Conservation (phyloP, 305 asterid genomes). For the Solanum chacoense region DNA sequence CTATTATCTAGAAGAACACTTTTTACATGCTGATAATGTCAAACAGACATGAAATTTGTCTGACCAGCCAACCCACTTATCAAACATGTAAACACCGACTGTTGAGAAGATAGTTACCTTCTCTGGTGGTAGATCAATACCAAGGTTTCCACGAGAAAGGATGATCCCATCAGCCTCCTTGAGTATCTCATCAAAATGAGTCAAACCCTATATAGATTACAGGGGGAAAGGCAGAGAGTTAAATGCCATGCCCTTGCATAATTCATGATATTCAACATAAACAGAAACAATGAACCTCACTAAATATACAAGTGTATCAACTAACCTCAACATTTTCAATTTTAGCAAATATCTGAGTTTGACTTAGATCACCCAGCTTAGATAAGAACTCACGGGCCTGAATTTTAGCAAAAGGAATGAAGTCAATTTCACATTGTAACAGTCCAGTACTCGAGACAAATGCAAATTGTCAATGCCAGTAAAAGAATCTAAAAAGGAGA, state of each 20-base stretch:
- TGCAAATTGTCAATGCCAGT: neutral
- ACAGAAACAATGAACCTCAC: neutral
- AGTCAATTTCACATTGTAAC: neutral
- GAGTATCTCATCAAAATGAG: conserved; percentile 75
- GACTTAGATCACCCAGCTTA: conserved; percentile 77
- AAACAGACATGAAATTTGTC: neutral
- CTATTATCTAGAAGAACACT: neutral
- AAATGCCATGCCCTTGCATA: neutral
- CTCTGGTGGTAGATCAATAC: conserved; percentile 81
- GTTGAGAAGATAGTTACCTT: conserved; percentile 30
- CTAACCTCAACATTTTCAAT: conserved; percentile 89
- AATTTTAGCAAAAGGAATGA: neutral
- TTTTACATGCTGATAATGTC: neutral
- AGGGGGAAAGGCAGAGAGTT: neutral
- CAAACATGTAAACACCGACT: neutral
- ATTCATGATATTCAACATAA: neutral
- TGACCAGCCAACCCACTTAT: neutral
- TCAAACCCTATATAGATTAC: conserved; percentile 46
- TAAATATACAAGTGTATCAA: neutral
- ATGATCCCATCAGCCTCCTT: conserved; percentile 86
- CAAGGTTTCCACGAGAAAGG: conserved; percentile 80
- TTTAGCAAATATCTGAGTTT: conserved; percentile 89
- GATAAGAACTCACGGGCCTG: conserved; percentile 86
- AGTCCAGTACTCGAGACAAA: neutral
- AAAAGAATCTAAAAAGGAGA: neutral